Evolutionary conservation across 2,329 filamentous ascomycete species (phyloP).

Genomic region (Colletotrichum shisoi): DNA sequence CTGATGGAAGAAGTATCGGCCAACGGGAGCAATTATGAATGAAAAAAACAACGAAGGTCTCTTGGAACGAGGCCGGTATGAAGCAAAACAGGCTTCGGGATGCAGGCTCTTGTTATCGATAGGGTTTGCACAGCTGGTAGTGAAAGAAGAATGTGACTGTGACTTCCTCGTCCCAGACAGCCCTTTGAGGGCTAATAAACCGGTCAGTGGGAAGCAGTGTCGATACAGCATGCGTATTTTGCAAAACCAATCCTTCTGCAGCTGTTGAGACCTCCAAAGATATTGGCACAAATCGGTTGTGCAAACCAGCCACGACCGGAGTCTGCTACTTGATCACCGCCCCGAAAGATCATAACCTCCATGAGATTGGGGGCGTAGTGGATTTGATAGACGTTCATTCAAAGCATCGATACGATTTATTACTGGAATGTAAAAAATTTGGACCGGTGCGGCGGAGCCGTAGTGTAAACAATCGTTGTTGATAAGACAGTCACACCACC

Average conservation of each 20-base stretch:
- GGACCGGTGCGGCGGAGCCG: not conserved
- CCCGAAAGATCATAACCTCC: not conserved
- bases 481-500: no score
- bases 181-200: no score
- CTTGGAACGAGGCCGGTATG: not conserved
- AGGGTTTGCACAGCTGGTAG: not conserved
- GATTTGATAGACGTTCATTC: not conserved
- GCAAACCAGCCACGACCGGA: not conserved
- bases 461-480: not conserved
- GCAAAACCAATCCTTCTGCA: not conserved
- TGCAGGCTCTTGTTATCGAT: no score
- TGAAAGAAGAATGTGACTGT: no score
- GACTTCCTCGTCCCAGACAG: not conserved
- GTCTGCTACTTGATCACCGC: no score
- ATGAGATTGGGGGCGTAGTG: not conserved
- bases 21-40: not conserved
- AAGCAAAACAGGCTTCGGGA: not conserved
- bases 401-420: not conserved
- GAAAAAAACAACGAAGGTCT: not conserved
- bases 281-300: not conserved
- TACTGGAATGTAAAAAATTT: no score
- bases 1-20: not conserved
- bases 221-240: not conserved
- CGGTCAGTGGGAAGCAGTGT: not conserved
- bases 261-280: not conserved